Evolutionary conservation across 2,329 filamentous ascomycete genomes (phyloP).

Genomic region (Bipolaris victoriae): DNA sequence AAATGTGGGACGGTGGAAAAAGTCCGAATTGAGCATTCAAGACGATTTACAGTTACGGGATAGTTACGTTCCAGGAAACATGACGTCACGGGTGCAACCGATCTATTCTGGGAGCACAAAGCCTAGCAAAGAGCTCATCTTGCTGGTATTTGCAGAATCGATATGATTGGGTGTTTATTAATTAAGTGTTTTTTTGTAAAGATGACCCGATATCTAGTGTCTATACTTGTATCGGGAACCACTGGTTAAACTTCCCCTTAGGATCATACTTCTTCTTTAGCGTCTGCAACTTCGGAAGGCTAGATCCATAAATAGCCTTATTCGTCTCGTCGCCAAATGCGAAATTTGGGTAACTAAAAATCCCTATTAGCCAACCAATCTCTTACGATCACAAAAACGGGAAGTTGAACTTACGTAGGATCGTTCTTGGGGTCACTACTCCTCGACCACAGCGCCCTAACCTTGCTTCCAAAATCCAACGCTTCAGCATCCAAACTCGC

Average conservation of each 20-base stretch:
- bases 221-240: constrained; percentile 29
- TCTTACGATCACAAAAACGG: neutral
- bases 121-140: too few species aligned
- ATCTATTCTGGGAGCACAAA: too few species aligned
- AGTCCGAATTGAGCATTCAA: too few species aligned
- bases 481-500: constrained; percentile 46
- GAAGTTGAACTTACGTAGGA: constrained; percentile 23
- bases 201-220: too few species aligned
- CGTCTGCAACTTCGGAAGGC: constrained; percentile 22
- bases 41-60: too few species aligned
- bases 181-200: too few species aligned
- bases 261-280: constrained; percentile 40
- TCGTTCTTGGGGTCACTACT: constrained; percentile 17
- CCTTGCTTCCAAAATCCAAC: constrained; percentile 40
- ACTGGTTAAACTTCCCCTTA: constrained; percentile 30
- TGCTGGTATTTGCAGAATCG: too few species aligned
- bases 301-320: constrained; percentile 33
- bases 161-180: too few species aligned
- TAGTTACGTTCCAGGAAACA: too few species aligned
- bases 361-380: neutral
- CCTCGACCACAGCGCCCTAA: constrained; percentile 39
- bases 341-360: constrained; percentile 36
- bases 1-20: too few species aligned
- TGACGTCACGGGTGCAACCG: too few species aligned
- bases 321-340: constrained; percentile 35